A percentile compares a stretch with the other conserved stretches of the same genome.
phyloP scores from a whole-genome alignment of 306 rosid species.

The Pyrus pyrifolia region DNA sequence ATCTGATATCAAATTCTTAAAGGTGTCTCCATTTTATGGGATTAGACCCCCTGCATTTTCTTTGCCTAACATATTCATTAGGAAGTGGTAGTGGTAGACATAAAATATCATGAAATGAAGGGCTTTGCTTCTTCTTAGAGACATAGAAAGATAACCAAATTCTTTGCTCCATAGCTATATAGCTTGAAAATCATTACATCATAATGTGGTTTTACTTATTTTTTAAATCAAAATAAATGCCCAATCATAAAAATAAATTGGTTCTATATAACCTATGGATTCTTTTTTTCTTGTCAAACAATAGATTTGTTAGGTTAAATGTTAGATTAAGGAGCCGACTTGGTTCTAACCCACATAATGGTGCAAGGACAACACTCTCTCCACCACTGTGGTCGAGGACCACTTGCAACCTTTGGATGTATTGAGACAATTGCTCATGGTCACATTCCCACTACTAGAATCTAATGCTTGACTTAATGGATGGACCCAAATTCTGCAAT shows the following conservation, averaged over 20 bases:
- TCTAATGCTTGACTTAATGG: conserved; percentile 1
- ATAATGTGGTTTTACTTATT: neutral
- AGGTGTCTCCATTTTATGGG: conserved; percentile 7
- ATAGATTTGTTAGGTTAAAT: too few relatives aligned
- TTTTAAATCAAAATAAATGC: neutral
- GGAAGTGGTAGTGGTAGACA: conserved; percentile 1
- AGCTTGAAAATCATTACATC: neutral
- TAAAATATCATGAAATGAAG: neutral
- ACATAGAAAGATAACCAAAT: neutral
- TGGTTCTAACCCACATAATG: too few relatives aligned
- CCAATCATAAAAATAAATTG: neutral
- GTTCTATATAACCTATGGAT: neutral
- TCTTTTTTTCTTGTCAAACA: neutral
- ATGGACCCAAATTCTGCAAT: neutral
- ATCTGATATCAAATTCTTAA: neutral
- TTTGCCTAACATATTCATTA: neutral
- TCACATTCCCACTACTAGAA: conserved; percentile 10
- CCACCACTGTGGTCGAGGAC: too few relatives aligned
- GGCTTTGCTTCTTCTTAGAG: neutral
- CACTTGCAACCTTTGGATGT: neutral
- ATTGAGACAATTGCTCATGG: conserved; percentile 2
- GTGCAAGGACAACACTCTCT: too few relatives aligned
- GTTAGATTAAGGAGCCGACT: too few relatives aligned
- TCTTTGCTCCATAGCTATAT: neutral
- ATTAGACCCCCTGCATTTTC: neutral